Evolutionary conservation across 2,329 filamentous ascomycete genomes (phyloP).

Genomic region (Neopestalotiopsis clavispora): DNA sequence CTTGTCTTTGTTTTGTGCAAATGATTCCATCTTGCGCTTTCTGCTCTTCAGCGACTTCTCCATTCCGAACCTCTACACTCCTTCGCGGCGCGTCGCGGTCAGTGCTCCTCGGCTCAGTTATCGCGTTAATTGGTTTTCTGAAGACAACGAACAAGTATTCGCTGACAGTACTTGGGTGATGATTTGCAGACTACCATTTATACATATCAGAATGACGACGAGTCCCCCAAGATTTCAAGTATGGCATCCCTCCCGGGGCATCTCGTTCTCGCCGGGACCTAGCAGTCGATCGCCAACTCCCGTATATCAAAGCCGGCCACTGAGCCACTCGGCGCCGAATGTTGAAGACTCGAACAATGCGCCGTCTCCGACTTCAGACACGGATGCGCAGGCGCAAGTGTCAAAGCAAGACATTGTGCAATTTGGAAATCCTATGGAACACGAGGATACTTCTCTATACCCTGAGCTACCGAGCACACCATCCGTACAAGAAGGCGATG

Average conservation of each 20-base stretch:
- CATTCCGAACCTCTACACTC: neutral
- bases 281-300: neutral
- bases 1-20: constrained; percentile 21
- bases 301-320: constrained; percentile 18
- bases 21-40: constrained; percentile 37
- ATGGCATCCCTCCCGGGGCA: constrained; percentile 40
- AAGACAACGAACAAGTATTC: neutral
- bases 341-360: neutral
- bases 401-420: neutral
- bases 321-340: constrained; percentile 21
- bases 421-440: neutral
- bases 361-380: neutral
- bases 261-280: constrained; percentile 33
- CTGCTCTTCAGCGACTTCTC: constrained; percentile 24
- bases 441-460: neutral
- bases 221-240: constrained; percentile 32
- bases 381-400: neutral
- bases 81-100: constrained; percentile 6
- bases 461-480: neutral
- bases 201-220: constrained; percentile 29
- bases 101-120: neutral
- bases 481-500: neutral
- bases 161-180: neutral
- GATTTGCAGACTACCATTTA: constrained; percentile 14
- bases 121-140: constrained; percentile 11